Evolutionary conservation across 2,329 filamentous ascomycete genomes (phyloP), one percentile per base, ranked within the genome.

Genomic region (Arthrinium phaeospermum): DNA sequence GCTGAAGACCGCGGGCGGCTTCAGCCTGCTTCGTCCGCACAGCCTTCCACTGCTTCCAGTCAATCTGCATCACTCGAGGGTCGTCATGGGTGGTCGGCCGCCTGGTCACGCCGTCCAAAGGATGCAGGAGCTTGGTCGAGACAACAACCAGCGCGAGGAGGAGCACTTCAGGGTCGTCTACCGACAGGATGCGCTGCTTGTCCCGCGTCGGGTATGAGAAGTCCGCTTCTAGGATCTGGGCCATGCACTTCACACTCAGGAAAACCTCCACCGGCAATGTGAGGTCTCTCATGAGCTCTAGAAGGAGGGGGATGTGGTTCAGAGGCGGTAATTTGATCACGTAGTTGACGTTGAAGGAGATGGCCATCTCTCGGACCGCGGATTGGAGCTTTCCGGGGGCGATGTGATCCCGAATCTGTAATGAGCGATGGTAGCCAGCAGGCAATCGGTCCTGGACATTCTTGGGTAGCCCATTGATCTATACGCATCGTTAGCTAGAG

Each of bases 61-160:
- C 85, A 71, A 98, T 85, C 27, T 82, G 81, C n/a, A 91, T 82
- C 4, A 85, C 85, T 19, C 89, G 85, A 1, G 91, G 88, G 72
- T 94, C 91, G 13, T 84, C 82, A 19, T 83, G 75, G 84, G 85
- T 47, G 79, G 81, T 10, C 87, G 88, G 75, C 10, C 85, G 84
- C 57, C 91, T 85, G 70, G 85, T 80, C 16, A 86, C 77, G 30
- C 85, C 83, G 77, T 94, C 90, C 64, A 98, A 90, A 0, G 96
- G 94, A 77, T 94, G 95, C 27, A 93, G 85, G 2, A 98, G 81
- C 77, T 98, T 98, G 4, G 92, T 91, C 4, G 93, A 90, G 19
- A 97, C 86, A 2, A 98, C 85, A 4, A 98, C 81, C 4, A 94
- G 84, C 4, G 91, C 87, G 71, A 94, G 85, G 0, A 98, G 83